These are phyloP conservation scores for Yamadazyma phyllophila DNA, from an alignment of 805 yeast genomes.

Conservation along the genomic window DNA sequence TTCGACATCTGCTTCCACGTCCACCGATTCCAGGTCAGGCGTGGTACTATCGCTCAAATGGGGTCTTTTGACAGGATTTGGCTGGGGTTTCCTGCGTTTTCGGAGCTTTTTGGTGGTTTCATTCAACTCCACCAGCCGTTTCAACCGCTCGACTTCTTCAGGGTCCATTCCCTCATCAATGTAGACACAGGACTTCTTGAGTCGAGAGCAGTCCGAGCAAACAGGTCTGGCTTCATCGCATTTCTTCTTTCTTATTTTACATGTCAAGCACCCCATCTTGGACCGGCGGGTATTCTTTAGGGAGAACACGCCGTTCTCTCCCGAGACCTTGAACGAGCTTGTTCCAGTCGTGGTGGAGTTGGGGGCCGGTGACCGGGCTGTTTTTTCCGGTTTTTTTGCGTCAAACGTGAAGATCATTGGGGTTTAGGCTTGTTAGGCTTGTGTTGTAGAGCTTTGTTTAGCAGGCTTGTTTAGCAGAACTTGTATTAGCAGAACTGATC, in stretches of 20 bases:
- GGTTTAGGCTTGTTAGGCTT: no score
- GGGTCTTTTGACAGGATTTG: not conserved
- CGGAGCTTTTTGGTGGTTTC: conserved; percentile 1
- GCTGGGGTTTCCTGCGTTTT: conserved; percentile 6
- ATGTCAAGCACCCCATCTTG: conserved; percentile 63
- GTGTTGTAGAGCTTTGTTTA: no score
- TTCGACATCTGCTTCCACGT: no score
- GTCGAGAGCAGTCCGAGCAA: conserved; percentile 49
- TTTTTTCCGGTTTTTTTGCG: conserved; percentile 13
- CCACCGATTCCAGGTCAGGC: no score
- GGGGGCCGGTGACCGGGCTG: not conserved
- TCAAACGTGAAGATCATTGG: conserved; percentile 23
- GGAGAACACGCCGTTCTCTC: not conserved
- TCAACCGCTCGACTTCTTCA: conserved; percentile 36
- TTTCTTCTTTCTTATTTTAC: conserved; percentile 62
- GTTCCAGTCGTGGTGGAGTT: not conserved
- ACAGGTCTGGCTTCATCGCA: conserved; percentile 51
- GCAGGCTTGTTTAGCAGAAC: no score
- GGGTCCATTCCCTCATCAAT: conserved; percentile 44
- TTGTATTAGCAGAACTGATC: no score
- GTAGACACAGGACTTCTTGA: conserved; percentile 49
- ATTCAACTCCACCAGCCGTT: conserved; percentile 45
- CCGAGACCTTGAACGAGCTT: not conserved
- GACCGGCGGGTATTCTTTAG: conserved; percentile 21
- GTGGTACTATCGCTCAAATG: not conserved